Evolutionary conservation across 495 filamentous ascomycete species (phyloP).

Genomic region (Podospora appendiculata): DNA sequence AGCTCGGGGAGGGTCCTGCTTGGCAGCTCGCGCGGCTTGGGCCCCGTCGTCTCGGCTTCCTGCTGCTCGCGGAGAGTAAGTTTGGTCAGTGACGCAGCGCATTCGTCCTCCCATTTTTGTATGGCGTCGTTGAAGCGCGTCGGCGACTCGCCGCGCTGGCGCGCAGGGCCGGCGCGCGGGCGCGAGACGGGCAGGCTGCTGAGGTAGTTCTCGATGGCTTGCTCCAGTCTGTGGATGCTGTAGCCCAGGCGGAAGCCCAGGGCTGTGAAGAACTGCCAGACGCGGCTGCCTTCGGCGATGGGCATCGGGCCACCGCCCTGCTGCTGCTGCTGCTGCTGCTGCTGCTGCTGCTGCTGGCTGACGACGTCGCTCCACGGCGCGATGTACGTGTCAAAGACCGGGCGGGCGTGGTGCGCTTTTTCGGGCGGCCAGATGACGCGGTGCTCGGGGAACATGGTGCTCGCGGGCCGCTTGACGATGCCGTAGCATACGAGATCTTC

Average conservation of each 20-base stretch:
- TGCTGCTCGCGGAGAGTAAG: too few species aligned
- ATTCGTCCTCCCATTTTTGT: too few species aligned
- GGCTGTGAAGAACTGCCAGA: constrained; percentile 15
- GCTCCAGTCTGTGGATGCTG: constrained; percentile 9
- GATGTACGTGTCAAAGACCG: background rate
- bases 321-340: background rate
- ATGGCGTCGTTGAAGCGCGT: too few species aligned
- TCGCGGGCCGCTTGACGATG: constrained; percentile 10
- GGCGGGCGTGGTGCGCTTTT: background rate
- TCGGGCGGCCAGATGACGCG: constrained; percentile 8
- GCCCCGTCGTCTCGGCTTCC: too few species aligned
- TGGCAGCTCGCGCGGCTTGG: too few species aligned
- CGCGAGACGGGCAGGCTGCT: too few species aligned
- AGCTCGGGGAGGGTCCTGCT: constrained; percentile 4
- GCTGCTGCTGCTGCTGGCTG: background rate
- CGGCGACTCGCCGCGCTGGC: too few species aligned
- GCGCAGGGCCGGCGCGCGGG: too few species aligned
- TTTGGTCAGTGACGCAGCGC: too few species aligned
- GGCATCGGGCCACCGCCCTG: too few species aligned
- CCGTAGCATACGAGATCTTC: constrained; percentile 17
- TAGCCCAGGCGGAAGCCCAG: constrained; percentile 18
- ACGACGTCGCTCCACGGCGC: background rate
- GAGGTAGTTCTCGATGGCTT: background rate
- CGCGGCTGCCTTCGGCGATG: background rate
- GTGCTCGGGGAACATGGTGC: constrained; percentile 17